Base-by-base conservation (phyloP, 768 basidiomycete genomes). In the Suillus alpinus region DNA sequence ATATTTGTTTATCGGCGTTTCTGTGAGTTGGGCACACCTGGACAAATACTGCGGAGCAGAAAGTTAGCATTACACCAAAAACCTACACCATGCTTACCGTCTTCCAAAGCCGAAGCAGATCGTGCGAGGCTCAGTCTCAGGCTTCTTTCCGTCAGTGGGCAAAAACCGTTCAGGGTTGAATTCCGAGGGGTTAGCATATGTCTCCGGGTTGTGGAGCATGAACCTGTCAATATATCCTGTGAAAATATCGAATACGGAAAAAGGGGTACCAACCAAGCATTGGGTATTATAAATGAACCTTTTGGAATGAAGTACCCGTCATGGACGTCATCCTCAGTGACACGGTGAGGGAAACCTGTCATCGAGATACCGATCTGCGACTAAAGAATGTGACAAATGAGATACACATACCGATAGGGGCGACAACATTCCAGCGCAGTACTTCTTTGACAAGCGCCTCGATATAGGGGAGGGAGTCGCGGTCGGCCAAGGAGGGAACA, bases 71-170 rank as follows among this genome's bases (percentile, higher is more conserved):
- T 49, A 16, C 50, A 20, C 46, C 58, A 60, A 47, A 49, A 50
- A 36, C 20, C 29, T 56, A 59, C 13, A 56, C 61, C 49, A 59
- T 59, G 49, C 78, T n/a, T 72, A 73, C 68, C 88, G 81, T 73
- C 88, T 77, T 52, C 88, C 88, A 67, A 88, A 91, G 10, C 88
- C 88, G 73, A 89, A 91, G 65, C 83, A 86, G 51, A 86, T 68
- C 47, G 77, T 78, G 59, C 83, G 83, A 63, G 87, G 85, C 72
- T 88, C 86, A n/a, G 65, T 68, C 66, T 87, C 83, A 34, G 79
- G 78, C 43, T 71, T 63, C 41, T 70, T 69, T 39, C 67, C 68
- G 8, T 69, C 62, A 31, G 53, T 58, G 1, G 77, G 72, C 40
- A 88, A 74, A 71, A 83, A 88, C 31, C 87, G 82, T 58, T 83